Conservation (phyloP, 306 rosid genomes). For the Glycine latifolia region DNA sequence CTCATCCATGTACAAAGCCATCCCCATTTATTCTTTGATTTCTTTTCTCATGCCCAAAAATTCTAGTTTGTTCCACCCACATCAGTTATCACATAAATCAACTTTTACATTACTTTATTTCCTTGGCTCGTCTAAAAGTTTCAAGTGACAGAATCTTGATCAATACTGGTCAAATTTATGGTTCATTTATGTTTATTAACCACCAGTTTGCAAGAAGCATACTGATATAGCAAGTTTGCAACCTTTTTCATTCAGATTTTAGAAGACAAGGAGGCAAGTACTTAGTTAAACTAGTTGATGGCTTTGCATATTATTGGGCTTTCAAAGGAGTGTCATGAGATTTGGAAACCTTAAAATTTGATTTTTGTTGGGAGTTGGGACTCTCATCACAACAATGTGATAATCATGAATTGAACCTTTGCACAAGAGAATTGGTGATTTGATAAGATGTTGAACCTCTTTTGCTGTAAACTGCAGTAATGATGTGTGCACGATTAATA, state of each 20-base stretch:
- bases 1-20: background rate
- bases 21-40: constrained; percentile 32
- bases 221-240: background rate
- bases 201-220: constrained; percentile 21
- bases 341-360: constrained; percentile 6
- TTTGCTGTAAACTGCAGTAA: background rate
- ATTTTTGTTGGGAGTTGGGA: background rate
- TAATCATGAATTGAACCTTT: background rate
- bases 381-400: constrained; percentile 5
- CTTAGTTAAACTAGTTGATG: constrained; percentile 9
- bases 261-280: constrained; percentile 6
- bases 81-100: background rate
- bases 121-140: constrained; percentile 13
- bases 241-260: constrained; percentile 33
- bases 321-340: constrained; percentile 3
- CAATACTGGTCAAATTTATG: too few relatives aligned
- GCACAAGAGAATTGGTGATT: background rate
- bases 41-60: constrained; percentile 8
- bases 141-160: constrained; percentile 8
- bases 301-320: constrained; percentile 27
- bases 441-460: constrained; percentile 4
- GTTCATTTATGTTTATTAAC: background rate
- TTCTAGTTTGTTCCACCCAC: constrained; percentile 11
- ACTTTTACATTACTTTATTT: background rate
- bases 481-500: too few relatives aligned